Evolutionary conservation across 225 moss, liverwort and hornwort species (phyloP), one percentile per base, ranked within the genome.

Genomic region (Ulota crispa): DNA sequence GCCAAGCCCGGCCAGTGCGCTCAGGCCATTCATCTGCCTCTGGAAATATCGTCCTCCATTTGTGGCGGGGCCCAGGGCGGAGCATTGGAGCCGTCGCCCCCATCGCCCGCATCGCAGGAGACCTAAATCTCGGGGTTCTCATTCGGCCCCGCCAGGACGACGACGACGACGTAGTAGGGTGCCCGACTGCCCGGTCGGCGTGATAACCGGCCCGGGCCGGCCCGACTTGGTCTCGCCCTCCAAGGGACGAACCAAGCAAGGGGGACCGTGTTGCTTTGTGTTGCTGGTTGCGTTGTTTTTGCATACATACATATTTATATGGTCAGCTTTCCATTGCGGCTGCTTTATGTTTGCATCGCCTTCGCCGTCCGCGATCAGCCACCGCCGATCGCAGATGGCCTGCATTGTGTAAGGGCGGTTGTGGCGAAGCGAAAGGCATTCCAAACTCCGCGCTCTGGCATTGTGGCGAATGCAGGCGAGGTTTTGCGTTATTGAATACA

Each of bases 371-470:
- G 68, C 83, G 64, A 80, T 63, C 87, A 72, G 77, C 80, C 81
- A 73, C 78, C 43, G 64, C 84, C 81, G 81, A 82, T 82, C 75
- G 78, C 24, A 41, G 59, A 24, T 81, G 57, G 52, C 78, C 78
- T 71, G 81, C 84, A 71, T 84, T 87, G 84, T 6, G 79, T 39
- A 1, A 1, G 78, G 78, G 14, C 23, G 84, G 81, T 81, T 50
- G 45, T 55, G 84, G 70, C 69, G 74, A 64, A n/a, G 23, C 15
- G 19, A 9, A 73, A 68, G 39, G 55, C 56, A 24, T n/a, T n/a
- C n/a, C n/a, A n/a, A n/a, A 43, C 80, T 52, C 50, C 47, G 53
- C 36, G 83, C 50, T 10, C 56, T 19, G 70, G 60, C 69, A 70
- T 69, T 87, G 45, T 45, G 81, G 63, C 27, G 73, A 63, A 56